phyloP scores from a whole-genome alignment of 192 early-diverging fungal genomes.

The Linnemannia exigua region DNA sequence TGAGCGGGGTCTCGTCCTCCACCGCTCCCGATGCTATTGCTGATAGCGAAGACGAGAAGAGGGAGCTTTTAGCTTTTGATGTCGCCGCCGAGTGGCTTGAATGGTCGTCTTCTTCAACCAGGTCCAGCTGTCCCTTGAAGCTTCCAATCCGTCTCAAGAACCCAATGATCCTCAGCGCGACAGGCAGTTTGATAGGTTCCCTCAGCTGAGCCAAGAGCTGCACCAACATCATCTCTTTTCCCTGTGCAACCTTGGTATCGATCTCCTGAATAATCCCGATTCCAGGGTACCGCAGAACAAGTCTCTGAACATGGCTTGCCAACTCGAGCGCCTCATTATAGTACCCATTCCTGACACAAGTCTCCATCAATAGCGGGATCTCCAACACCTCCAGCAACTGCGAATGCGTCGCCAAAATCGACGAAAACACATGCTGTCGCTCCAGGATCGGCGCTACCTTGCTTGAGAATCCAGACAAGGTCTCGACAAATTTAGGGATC shows the following conservation, averaged over 20 bases:
- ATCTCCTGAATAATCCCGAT: slow-evolving; percentile 71
- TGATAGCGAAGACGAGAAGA: not conserved
- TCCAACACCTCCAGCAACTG: slow-evolving; percentile 80
- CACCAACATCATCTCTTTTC: slow-evolving; percentile 76
- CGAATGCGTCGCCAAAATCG: slow-evolving; percentile 67
- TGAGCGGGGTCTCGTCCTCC: slow-evolving; percentile 76
- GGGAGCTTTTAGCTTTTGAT: not conserved
- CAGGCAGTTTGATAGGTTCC: slow-evolving; percentile 80
- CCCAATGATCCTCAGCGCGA: slow-evolving; percentile 82
- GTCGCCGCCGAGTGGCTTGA: not conserved
- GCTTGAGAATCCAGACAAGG: slow-evolving; percentile 60
- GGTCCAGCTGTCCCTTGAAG: slow-evolving; percentile 52
- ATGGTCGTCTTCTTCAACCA: slow-evolving; percentile 35
- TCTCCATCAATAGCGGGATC: slow-evolving; percentile 86
- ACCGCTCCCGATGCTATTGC: not conserved
- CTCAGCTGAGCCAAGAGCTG: slow-evolving; percentile 78
- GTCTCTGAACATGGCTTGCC: slow-evolving; percentile 73
- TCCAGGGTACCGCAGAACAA: slow-evolving; percentile 68
- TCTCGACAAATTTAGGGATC: slow-evolving; percentile 64
- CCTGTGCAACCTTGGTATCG: slow-evolving; percentile 71
- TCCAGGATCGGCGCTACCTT: slow-evolving; percentile 47
- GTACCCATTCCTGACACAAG: slow-evolving; percentile 83
- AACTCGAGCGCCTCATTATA: slow-evolving; percentile 91
- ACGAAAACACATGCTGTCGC: slow-evolving; percentile 58
- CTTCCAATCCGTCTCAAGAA: slow-evolving; percentile 81